Base-by-base conservation (phyloP, 208 protist species). In the Leishmania tropica region DNA sequence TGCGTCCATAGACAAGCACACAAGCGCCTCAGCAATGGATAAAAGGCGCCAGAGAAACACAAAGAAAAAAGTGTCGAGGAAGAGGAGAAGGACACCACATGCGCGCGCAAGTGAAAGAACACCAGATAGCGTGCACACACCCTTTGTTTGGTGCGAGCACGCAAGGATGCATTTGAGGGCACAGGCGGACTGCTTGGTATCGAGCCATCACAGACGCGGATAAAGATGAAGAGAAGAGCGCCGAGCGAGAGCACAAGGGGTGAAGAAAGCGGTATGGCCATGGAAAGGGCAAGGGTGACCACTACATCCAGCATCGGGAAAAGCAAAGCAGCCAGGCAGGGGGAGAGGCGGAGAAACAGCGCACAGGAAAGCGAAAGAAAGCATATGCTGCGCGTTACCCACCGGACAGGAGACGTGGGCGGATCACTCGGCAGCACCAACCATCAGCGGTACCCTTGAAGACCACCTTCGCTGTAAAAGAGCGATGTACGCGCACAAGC, bases 1-100 rank as follows among this genome's bases (percentile, higher is more conserved):
- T 21, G 35, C 11, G 35, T 19, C 8, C 64, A 42, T 24, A 45
- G 8, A 37, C 31, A 42, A 5, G n/a, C 10, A 42, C 64, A 24
- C n/a, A 42, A 70, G 11, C n/a, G 31, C 15, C 35, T 42, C 64
- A 42, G 6, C 64, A n/a, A 70, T 35, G 28, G 24, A 42, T 42
- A 3, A 70, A 10, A 70, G 35, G 64, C n/a, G 37, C 8, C 64
- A 70, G 17, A 70, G 15, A 40, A 70, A 19, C 64, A 70, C 6
- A 45, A 45, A 70, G 10, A 45, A 45, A 70, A 70, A 70, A 40
- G n/a, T n/a, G 0, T 68, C 40, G 75, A 70, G 45, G 40, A 72
- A 72, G 47, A 72, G 51, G 21, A 72, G 37, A 65, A 81, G 67
- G 67, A 53, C 47, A 68, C 31, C 51, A 82, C 31, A 74, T 11